Evolutionary conservation across 176 grass and related monocot species (phyloP).

Genomic region (Themeda triandra): DNA sequence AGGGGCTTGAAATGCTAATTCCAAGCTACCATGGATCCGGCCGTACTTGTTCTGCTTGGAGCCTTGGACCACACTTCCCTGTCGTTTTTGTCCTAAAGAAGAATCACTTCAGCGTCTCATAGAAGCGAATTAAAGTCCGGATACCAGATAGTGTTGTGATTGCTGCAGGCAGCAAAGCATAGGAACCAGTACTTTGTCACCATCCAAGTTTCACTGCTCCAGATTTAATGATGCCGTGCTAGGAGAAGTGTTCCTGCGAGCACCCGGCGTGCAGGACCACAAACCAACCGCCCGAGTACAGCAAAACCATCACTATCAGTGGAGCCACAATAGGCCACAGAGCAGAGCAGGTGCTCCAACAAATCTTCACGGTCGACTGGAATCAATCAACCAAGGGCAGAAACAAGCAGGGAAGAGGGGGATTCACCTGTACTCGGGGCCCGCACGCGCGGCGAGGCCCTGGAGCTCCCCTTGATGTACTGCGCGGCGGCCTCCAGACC

Average conservation of each 20-base stretch:
- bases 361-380: neutral
- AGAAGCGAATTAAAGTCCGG: conserved; percentile 8
- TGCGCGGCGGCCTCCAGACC: conserved; percentile 76
- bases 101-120: neutral
- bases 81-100: conserved; percentile 9
- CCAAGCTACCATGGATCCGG: neutral
- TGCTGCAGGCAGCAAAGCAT: neutral
- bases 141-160: neutral
- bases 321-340: neutral
- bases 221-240: neutral
- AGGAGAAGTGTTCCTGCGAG: neutral
- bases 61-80: conserved; percentile 21
- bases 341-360: neutral
- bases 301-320: neutral
- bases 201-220: neutral
- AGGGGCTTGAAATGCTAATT: conserved; percentile 9
- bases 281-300: neutral
- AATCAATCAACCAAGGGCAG: neutral
- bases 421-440: conserved; percentile 65
- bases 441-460: conserved; percentile 52
- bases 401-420: neutral
- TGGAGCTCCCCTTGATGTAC: conserved; percentile 83
- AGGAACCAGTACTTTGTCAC: neutral
- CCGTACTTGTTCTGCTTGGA: conserved; percentile 22
- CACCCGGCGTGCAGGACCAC: neutral